A percentile compares a stretch with the other conserved stretches of the same genome.
Conservation (phyloP, 2,329 filamentous ascomycete species). For the Teratosphaeria pseudoeucalypti region DNA sequence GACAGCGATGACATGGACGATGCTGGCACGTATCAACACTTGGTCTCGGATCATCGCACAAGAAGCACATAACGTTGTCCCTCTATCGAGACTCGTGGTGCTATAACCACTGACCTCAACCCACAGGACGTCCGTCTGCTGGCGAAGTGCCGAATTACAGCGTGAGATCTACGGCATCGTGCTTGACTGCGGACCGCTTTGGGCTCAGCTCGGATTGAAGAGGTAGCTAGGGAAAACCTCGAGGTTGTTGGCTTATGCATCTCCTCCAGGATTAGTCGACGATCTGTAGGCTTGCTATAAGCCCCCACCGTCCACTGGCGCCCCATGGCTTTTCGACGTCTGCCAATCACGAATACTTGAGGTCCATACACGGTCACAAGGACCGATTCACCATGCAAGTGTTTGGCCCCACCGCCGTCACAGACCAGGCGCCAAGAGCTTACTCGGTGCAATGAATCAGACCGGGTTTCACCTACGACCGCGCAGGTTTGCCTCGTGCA, state of each 20-base stretch:
- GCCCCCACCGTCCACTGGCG: not conserved
- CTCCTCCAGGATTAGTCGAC: not conserved
- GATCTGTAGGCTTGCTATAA: not conserved
- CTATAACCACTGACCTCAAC: not conserved
- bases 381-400: not conserved
- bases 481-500: not conserved
- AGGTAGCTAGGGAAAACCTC: no score
- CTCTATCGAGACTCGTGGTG: not conserved
- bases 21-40: not conserved
- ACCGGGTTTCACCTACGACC: not conserved
- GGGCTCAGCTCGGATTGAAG: not conserved
- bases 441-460: not conserved
- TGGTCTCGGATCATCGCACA: not conserved
- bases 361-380: not conserved
- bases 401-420: not conserved
- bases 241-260: not conserved
- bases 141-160: not conserved
- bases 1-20: no score
- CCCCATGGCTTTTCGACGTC: not conserved
- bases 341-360: not conserved
- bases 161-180: not conserved
- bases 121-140: not conserved
- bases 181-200: not conserved
- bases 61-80: not conserved
- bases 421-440: not conserved